Conservation (phyloP, 179 eudicot genomes). For the Gypsophila paniculata region DNA sequence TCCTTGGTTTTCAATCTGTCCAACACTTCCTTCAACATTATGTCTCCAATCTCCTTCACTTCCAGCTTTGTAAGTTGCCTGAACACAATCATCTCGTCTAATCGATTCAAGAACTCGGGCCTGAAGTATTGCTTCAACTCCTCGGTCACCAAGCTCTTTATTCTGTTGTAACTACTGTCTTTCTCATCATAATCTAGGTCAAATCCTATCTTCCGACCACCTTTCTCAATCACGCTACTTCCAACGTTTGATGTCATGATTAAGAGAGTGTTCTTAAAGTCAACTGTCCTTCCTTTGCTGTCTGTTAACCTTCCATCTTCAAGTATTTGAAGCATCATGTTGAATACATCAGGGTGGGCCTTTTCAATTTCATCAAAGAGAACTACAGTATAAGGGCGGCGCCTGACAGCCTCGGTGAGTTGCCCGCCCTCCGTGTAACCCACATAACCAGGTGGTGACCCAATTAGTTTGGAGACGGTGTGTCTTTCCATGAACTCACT, state of each 20-base stretch:
- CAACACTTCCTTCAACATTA: conserved; percentile 86
- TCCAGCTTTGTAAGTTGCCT: conserved; percentile 78
- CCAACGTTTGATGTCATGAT: conserved; percentile 96
- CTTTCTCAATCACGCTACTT: conserved; percentile 83
- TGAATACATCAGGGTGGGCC: conserved; percentile 94
- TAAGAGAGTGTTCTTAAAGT: conserved; percentile 83
- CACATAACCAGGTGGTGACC: conserved; percentile 92
- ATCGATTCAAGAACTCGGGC: conserved; percentile 85
- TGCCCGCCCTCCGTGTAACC: conserved; percentile 97
- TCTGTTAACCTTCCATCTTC: conserved; percentile 93
- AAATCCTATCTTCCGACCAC: conserved; percentile 71
- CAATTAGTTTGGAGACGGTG: conserved; percentile 86
- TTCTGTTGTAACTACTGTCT: conserved; percentile 66
- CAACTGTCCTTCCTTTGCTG: conserved; percentile 87
- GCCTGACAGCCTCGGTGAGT: conserved; percentile 86
- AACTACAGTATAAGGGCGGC: conserved; percentile 73
- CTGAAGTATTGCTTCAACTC: conserved; percentile 78
- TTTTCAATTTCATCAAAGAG: conserved; percentile 94
- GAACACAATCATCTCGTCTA: conserved; percentile 91
- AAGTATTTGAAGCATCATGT: conserved; percentile 89
- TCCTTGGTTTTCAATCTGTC: conserved; percentile 59
- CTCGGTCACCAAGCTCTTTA: conserved; percentile 67
- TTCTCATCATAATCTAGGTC: conserved; percentile 52
- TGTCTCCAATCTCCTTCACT: conserved; percentile 87
- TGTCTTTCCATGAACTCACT: conserved; percentile 97